A percentile compares a stretch with the other conserved stretches of the same genome.
Conservation (phyloP, 331 rosid species). For the Malus hybrid region DNA sequence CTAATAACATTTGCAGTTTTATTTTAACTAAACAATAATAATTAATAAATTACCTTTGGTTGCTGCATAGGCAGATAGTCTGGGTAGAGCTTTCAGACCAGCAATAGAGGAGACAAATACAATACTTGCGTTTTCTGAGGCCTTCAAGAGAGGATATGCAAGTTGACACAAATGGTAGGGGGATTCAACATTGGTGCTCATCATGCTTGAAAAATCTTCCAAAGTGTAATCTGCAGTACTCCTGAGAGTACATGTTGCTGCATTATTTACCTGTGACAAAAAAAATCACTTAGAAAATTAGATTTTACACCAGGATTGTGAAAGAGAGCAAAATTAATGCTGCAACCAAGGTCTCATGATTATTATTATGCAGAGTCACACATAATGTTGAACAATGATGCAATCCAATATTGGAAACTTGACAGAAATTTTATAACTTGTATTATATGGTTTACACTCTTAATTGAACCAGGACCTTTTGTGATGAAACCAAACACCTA, state of each 20-base stretch:
- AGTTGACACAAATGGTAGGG: slow-evolving; percentile 35
- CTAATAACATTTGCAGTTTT: neutral
- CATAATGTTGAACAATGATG: no score
- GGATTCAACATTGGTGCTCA: slow-evolving; percentile 39
- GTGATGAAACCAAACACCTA: no score
- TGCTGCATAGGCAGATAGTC: slow-evolving; percentile 31
- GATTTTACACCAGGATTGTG: no score
- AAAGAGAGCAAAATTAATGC: no score
- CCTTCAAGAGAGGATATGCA: slow-evolving; percentile 48
- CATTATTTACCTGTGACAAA: slow-evolving; percentile 42
- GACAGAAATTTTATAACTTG: no score
- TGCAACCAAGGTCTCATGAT: no score
- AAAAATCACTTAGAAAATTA: neutral
- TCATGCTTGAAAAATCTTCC: slow-evolving; percentile 37
- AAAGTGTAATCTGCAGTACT: slow-evolving; percentile 12
- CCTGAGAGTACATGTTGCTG: slow-evolving; percentile 21
- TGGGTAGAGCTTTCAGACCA: slow-evolving; percentile 18
- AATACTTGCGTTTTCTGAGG: slow-evolving; percentile 46
- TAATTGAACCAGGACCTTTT: no score
- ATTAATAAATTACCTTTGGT: slow-evolving; percentile 35
- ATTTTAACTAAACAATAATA: neutral
- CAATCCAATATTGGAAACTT: no score
- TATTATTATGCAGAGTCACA: no score
- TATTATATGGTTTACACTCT: no score
- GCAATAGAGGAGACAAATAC: slow-evolving; percentile 45